Conservation (phyloP, 371 early-diverging fungal species). For the Dinochytrium kinnereticum region DNA sequence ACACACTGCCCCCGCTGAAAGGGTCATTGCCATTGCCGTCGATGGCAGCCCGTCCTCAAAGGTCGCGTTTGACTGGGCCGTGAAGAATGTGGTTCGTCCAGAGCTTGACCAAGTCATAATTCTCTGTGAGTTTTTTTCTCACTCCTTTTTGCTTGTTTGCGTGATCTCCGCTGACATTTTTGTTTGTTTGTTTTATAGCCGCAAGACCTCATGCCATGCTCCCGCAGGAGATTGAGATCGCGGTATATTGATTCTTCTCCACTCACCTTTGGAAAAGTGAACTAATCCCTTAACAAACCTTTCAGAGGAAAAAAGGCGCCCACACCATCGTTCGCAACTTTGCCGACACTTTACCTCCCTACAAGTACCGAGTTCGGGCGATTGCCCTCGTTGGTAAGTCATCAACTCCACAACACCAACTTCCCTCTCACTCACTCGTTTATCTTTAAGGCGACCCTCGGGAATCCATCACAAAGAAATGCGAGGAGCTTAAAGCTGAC, state of each 20-base stretch:
- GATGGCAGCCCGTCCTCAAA: not conserved
- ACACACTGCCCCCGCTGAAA: not conserved
- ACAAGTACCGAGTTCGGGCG: not conserved
- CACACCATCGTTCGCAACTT: not conserved
- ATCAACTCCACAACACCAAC: not conserved
- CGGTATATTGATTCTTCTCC: no score
- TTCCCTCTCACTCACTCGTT: not conserved
- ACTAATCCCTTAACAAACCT: no score
- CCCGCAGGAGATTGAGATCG: not conserved
- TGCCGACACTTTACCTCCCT: not conserved
- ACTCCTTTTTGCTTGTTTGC: not conserved
- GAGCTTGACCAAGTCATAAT: not conserved
- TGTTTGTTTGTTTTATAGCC: not conserved
- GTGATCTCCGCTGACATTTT: not conserved
- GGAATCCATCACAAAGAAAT: not conserved
- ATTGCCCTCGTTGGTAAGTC: constrained; percentile 3
- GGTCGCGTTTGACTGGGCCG: not conserved
- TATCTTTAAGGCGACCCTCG: not conserved
- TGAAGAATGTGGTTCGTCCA: not conserved
- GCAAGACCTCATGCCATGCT: constrained; percentile 8
- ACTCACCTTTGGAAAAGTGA: no score
- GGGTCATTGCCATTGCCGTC: not conserved
- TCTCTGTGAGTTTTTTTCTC: not conserved
- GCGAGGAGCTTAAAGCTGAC: not conserved
- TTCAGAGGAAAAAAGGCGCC: not conserved